phyloP scores from a whole-genome alignment of 202 grass and related monocot species.

The Dendrocalamus latiflorus region DNA sequence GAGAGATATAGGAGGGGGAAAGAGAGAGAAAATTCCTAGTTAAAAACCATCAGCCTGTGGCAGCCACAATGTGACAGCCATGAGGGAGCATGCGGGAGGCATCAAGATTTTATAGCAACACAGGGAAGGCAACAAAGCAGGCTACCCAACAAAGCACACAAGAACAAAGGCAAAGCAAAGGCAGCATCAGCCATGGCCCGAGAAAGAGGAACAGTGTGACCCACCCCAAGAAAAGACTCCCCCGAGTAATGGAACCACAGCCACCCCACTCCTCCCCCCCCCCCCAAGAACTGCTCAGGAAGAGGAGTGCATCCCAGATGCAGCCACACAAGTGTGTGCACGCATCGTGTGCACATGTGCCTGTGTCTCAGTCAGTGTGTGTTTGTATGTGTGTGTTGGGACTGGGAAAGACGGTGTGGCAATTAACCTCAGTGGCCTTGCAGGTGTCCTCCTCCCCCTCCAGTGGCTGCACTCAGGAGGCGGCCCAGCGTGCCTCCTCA shows the following conservation, averaged over 20 bases:
- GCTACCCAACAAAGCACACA: conserved; percentile 36
- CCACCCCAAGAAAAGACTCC: conserved; percentile 33
- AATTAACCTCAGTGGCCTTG: conserved; percentile 37
- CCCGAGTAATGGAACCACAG: conserved; percentile 22
- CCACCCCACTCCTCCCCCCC: neutral
- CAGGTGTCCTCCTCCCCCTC: conserved; percentile 50
- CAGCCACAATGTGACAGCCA: conserved; percentile 25
- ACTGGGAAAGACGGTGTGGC: conserved; percentile 14
- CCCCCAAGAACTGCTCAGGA: conserved; percentile 20
- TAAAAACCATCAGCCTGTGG: conserved; percentile 23
- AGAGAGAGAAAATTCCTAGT: conserved; percentile 1
- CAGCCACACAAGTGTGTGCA: conserved; percentile 32
- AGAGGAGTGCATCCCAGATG: conserved; percentile 32
- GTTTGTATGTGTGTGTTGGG: conserved; percentile 10
- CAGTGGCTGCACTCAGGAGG: conserved; percentile 34
- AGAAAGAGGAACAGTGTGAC: conserved; percentile 52
- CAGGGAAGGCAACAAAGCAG: conserved; percentile 36
- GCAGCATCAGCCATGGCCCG: conserved; percentile 28
- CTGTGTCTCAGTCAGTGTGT: neutral
- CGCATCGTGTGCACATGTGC: conserved; percentile 36
- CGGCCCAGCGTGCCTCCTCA: conserved; percentile 64
- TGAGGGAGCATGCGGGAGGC: conserved; percentile 35
- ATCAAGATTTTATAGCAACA: conserved; percentile 43
- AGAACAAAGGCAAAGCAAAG: conserved; percentile 40
- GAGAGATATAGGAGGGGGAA: neutral